Base-by-base conservation (phyloP, 208 protist species). In the Wallacemonas sp. region DNA sequence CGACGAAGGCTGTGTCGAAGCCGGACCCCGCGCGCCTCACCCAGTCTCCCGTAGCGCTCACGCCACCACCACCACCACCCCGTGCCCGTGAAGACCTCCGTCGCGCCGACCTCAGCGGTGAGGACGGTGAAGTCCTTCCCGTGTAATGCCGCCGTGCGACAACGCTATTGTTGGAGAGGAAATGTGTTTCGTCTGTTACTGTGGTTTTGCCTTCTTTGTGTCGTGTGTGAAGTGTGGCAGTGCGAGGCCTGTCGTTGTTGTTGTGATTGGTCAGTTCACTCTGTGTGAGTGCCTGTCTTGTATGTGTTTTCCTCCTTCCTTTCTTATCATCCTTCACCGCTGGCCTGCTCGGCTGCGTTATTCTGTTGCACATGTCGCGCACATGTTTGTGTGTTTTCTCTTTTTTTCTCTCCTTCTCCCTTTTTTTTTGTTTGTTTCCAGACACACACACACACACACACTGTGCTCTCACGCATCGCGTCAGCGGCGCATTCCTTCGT, bases 371-470 rank as follows among this genome's bases (percentile, higher is more conserved):
- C 41, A 46, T 46, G 15, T n/a, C 41, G 17, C 9, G 19, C 17
- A 46, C 15, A 6, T 46, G 41, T 46, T 46, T 46, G 10, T 36
- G 33, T 34, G 3, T 30, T 54, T 33, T 61, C 38, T 38, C 37
- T 61, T 59, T 63, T 26, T 64, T 44, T 59, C 22, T 17, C 22
- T 48, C n/a, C 63, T 70, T 58, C 39, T 63, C 48, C 44, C 17
- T 67, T 33, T 52, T 46, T 22, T 34, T 39, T 34, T n/a, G n/a
- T n/a, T n/a, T n/a, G n/a, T n/a, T n/a, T n/a, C n/a, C 59, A 12
- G 32, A 33, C 45, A 29, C 36, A 27, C 54, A 45, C 54, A 26
- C 32, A 24, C 29, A 55, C 8, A 22, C 15, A 17, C 9, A 12
- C 9, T 37, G 26, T 36, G 17, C 6, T 36, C 3, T 10, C 21